Conservation (phyloP, 768 basidiomycete genomes). For the Boletus eberwhitei region DNA sequence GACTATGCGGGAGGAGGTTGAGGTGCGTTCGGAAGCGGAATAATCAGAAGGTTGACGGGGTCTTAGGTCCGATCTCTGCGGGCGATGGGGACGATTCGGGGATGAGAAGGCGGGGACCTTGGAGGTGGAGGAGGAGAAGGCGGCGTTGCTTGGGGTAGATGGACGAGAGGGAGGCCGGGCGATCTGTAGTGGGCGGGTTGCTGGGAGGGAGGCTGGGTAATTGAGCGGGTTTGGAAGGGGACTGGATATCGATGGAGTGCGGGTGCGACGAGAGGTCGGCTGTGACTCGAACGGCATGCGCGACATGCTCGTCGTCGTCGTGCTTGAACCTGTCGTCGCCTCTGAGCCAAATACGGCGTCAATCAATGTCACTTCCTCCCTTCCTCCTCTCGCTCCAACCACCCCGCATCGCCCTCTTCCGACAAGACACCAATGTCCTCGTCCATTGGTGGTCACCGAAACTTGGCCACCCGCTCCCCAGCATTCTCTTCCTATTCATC, state of each 20-base stretch:
- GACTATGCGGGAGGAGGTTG: slow-evolving; percentile 39
- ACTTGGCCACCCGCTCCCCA: too few relatives aligned
- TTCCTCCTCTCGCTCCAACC: slow-evolving; percentile 8
- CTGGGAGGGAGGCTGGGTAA: slow-evolving; percentile 35
- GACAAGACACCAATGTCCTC: slow-evolving; percentile 30
- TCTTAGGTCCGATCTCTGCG: slow-evolving; percentile 65
- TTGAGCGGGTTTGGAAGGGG: slow-evolving; percentile 33
- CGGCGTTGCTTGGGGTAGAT: slow-evolving; percentile 47
- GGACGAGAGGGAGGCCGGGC: slow-evolving; percentile 47
- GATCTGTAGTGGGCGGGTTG: slow-evolving; percentile 59
- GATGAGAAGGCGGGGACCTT: slow-evolving; percentile 39
- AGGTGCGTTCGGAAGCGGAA: slow-evolving; percentile 48
- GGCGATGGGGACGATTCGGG: slow-evolving; percentile 55
- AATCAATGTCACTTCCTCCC: slow-evolving; percentile 7
- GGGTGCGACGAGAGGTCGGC: slow-evolving; percentile 41
- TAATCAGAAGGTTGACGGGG: slow-evolving; percentile 51
- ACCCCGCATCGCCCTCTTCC: slow-evolving; percentile 6
- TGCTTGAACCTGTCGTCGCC: not conserved
- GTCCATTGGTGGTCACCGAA: slow-evolving; percentile 55
- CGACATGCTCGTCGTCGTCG: slow-evolving; percentile 44
- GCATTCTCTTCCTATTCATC: slow-evolving; percentile 44
- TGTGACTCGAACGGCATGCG: slow-evolving; percentile 18
- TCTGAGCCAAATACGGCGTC: slow-evolving; percentile 1
- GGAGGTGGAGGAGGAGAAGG: slow-evolving; percentile 36
- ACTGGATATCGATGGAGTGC: slow-evolving; percentile 44